A percentile compares a stretch with the other conserved stretches of the same genome.
These are phyloP conservation scores for Pezicula neosporulosa DNA, from an alignment of 2,329 filamentous ascomycete species.

Conservation along the genomic window DNA sequence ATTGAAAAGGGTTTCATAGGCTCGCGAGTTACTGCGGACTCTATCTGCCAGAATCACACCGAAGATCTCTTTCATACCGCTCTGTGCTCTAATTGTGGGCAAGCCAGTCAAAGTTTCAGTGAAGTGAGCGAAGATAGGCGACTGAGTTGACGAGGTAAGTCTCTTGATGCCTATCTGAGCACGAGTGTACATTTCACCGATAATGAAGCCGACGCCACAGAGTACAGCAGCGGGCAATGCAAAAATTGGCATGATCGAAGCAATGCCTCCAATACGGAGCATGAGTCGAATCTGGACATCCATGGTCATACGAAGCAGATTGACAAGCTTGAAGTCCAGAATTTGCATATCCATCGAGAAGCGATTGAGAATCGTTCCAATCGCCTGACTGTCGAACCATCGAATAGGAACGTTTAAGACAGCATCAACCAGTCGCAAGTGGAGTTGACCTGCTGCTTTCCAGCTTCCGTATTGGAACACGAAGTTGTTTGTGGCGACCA, in stretches of 20 bases:
- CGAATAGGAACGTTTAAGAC: background rate
- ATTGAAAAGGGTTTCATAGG: conserved; percentile 48
- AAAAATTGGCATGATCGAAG: conserved; percentile 1
- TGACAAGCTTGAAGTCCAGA: background rate
- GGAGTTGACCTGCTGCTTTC: background rate
- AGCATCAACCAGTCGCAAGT: background rate
- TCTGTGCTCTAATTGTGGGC: conserved; percentile 34
- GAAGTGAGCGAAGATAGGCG: conserved; percentile 42
- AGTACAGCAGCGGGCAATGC: background rate
- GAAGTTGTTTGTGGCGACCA: background rate
- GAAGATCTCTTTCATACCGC: conserved; percentile 44
- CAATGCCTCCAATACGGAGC: background rate
- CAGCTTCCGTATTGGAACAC: background rate
- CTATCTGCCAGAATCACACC: conserved; percentile 46
- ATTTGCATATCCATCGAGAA: conserved; percentile 2
- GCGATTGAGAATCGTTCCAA: conserved; percentile 1
- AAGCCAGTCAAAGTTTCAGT: conserved; percentile 39
- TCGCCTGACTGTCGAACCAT: background rate
- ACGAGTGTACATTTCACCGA: conserved; percentile 1
- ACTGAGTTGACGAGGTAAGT: conserved; percentile 8
- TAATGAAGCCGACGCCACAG: background rate
- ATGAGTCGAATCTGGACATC: background rate
- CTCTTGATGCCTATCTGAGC: background rate
- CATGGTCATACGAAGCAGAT: background rate
- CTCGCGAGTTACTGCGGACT: conserved; percentile 42